Conservation (phyloP, 73 alveolate genomes). For the Blepharisma stoltei region DNA sequence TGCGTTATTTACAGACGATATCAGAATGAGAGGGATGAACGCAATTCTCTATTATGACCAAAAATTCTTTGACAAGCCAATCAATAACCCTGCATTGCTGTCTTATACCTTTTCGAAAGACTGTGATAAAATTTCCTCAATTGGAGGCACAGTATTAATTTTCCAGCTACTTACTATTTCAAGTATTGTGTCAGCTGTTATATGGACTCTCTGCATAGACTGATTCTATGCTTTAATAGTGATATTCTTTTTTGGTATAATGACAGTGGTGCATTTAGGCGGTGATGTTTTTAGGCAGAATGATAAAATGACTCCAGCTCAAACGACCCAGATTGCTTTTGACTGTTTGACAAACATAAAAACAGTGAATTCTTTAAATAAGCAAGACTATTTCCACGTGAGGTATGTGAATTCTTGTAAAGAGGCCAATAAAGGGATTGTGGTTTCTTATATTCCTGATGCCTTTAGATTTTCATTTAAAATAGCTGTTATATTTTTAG, state of each 20-base stretch:
- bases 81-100: conserved; percentile 33
- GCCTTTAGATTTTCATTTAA: conserved; percentile 33
- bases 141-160: background rate
- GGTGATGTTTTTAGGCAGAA: conserved; percentile 24
- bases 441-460: background rate
- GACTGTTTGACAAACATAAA: conserved; percentile 51
- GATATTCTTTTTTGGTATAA: conserved; percentile 6
- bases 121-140: conserved; percentile 22
- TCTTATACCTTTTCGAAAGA: conserved; percentile 32
- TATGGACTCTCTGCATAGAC: background rate
- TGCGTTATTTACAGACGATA: conserved; percentile 22
- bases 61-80: conserved; percentile 39
- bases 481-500: conserved; percentile 34
- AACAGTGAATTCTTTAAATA: conserved; percentile 53
- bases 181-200: background rate
- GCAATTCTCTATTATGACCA: conserved; percentile 36
- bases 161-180: background rate
- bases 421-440: background rate
- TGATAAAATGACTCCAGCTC: background rate
- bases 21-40: conserved; percentile 33
- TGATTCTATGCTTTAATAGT: background rate
- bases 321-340: conserved; percentile 48
- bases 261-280: conserved; percentile 19
- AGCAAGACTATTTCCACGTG: conserved; percentile 35
- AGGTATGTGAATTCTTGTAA: conserved; percentile 27